These are phyloP conservation scores for Talaromyces verruculosus DNA, from an alignment of 2,329 filamentous ascomycete genomes.

Conservation along the genomic window DNA sequence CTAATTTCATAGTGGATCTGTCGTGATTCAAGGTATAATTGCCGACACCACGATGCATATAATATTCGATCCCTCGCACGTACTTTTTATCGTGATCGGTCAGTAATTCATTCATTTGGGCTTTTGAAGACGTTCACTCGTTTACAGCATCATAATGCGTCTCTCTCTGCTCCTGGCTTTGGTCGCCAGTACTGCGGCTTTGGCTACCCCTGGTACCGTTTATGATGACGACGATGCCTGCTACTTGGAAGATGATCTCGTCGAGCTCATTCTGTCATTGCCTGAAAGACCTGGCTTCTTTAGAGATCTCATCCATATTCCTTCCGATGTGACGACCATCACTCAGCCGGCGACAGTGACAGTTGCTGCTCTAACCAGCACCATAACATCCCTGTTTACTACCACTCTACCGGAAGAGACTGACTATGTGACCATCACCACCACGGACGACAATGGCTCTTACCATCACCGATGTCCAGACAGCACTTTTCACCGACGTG, in stretches of 20 bases:
- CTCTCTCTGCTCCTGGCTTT: not conserved
- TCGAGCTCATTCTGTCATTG: not conserved
- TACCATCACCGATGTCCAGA: not conserved
- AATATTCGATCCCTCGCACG: not conserved
- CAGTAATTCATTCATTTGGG: not conserved
- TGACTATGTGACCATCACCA: not conserved
- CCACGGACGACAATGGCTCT: not conserved
- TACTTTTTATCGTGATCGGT: not conserved
- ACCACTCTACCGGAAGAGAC: constrained; percentile 1
- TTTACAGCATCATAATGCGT: not conserved
- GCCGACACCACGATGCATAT: not conserved
- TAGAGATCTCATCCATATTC: constrained; percentile 6
- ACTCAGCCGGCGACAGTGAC: not conserved
- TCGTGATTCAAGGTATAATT: not conserved
- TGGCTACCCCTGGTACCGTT: not conserved
- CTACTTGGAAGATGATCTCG: constrained; percentile 1
- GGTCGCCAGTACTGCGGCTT: not conserved
- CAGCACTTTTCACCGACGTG: not conserved
- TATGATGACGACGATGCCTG: not conserved
- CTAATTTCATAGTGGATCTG: not conserved
- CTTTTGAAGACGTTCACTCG: constrained; percentile 24
- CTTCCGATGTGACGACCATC: constrained; percentile 5
- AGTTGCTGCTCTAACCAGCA: not conserved
- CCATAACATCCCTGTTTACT: not conserved
- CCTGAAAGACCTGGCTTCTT: not conserved